Conservation (phyloP, 2,329 filamentous ascomycete genomes). For the Alternaria alternata region DNA sequence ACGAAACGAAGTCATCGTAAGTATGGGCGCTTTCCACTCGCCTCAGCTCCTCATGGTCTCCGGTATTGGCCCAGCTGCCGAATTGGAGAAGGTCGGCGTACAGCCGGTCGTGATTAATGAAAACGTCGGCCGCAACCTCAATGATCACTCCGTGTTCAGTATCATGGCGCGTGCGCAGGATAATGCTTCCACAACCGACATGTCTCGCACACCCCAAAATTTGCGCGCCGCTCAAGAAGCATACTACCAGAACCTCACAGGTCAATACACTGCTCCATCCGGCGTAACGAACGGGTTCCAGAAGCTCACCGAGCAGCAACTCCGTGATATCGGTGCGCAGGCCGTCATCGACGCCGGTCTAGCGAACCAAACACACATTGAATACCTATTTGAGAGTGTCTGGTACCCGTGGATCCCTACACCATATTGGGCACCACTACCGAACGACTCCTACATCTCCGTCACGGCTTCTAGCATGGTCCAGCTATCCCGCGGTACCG, state of each 20-base stretch:
- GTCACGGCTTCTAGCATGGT: conserved; percentile 38
- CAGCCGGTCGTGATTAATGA: conserved; percentile 38
- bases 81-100: conserved; percentile 34
- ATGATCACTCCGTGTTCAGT: conserved; percentile 37
- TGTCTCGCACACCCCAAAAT: conserved; percentile 32
- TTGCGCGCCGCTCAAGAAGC: conserved; percentile 36
- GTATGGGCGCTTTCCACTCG: conserved; percentile 45
- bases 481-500: conserved; percentile 47
- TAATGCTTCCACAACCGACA: conserved; percentile 30
- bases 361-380: conserved; percentile 39
- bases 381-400: conserved; percentile 37
- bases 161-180: conserved; percentile 39
- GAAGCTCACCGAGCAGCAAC: conserved; percentile 24
- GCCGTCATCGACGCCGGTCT: conserved; percentile 26
- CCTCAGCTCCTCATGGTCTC: conserved; percentile 53
- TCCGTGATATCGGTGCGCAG: conserved; percentile 31
- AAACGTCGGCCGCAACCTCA: conserved; percentile 40
- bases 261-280: conserved; percentile 42
- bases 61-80: conserved; percentile 46
- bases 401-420: conserved; percentile 38
- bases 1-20: conserved; percentile 38
- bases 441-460: conserved; percentile 46
- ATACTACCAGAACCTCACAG: conserved; percentile 39
- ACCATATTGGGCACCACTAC: conserved; percentile 41
- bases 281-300: conserved; percentile 46